phyloP scores from a whole-genome alignment of 768 basidiomycete genomes.

The Lactarius akahatsu region DNA sequence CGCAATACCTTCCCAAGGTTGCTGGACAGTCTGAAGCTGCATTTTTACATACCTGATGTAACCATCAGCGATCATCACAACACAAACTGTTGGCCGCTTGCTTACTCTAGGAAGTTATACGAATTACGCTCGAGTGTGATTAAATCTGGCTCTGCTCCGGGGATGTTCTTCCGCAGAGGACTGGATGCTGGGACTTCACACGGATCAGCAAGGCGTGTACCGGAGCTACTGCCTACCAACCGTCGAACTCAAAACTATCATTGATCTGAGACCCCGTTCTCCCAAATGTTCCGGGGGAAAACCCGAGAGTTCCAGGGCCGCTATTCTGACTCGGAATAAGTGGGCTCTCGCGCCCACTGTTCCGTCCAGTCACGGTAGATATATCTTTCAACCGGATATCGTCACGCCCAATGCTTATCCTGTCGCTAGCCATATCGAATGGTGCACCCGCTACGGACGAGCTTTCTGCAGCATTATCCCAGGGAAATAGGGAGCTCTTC shows the following conservation, averaged over 20 bases:
- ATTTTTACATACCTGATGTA: slow-evolving; percentile 67
- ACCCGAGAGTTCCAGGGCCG: slow-evolving; percentile 38
- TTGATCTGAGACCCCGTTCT: slow-evolving; percentile 42
- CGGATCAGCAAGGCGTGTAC: slow-evolving; percentile 11
- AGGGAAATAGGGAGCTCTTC: slow-evolving; percentile 72
- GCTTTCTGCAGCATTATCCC: slow-evolving; percentile 75
- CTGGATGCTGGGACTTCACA: slow-evolving; percentile 35
- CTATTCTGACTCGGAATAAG: slow-evolving; percentile 35
- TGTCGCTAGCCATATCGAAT: slow-evolving; percentile 42
- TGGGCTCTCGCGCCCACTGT: slow-evolving; percentile 59
- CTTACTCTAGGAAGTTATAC: slow-evolving; percentile 77
- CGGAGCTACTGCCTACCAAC: slow-evolving; percentile 40
- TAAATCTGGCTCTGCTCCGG: slow-evolving; percentile 55
- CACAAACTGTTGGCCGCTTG: slow-evolving; percentile 3
- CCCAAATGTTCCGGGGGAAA: slow-evolving; percentile 52
- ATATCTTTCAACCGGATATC: slow-evolving; percentile 55
- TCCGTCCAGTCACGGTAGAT: slow-evolving; percentile 34
- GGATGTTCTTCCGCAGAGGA: slow-evolving; percentile 35
- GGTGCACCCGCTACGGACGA: slow-evolving; percentile 48
- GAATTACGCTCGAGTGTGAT: slow-evolving; percentile 72
- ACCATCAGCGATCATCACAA: slow-evolving; percentile 2
- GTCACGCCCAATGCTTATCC: slow-evolving; percentile 50
- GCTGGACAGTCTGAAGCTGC: slow-evolving; percentile 62
- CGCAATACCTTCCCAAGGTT: slow-evolving; percentile 44
- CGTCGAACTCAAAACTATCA: slow-evolving; percentile 68